Base-by-base conservation (phyloP, 1,284 basidiomycete species). In the Lentinula novae-zelandiae region DNA sequence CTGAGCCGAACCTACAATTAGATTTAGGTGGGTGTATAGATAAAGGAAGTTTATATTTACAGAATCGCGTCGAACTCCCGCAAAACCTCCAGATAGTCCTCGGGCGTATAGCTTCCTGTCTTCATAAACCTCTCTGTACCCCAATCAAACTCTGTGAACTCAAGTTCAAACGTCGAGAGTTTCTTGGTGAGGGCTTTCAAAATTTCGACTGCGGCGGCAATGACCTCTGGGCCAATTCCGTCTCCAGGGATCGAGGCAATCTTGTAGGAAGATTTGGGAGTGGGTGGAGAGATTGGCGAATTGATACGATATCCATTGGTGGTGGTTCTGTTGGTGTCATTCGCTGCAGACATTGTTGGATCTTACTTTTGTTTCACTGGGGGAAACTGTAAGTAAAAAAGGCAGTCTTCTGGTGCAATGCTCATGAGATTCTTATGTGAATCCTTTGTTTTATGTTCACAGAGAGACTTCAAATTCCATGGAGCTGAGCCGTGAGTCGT, bases 191-290 rank as follows among this genome's bases (percentile, higher is more conserved):
- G 65, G 48, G 69, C 73, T 53, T 62, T 55, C n/a, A 64, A 59
- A 31, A 60, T 63, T 12, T 57, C 55, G 13, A 64, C 52, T 20
- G 53, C 58, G 7, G 62, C 62, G 34, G 54, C 40, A 15, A 60
- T 59, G 6, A 64, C 58, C 31, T 63, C 34, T 74, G 67, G 64
- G 0, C 82, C 82, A 63, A 84, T 83, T n/a, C 82, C 83, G 69
- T 85, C 83, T 20, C 82, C 83, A 17, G 83, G 77, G 31, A 85
- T 77, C 36, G 82, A 79, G 17, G 82, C 82, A 58, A 84, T 78
- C n/a, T 72, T 75, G 71, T 84, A 78, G 3, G 68, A 22, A 62
- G 42, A 36, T 48, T 60, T 60, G 4, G 55, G 22, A 10, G 17
- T 39, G 15, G 58, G 51, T 7, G 58, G 10, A 17, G 55, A 8